A percentile compares a stretch with the other conserved stretches of the same genome.
Evolutionary conservation across 192 early-diverging fungal species (phyloP).

Genomic region (Lobosporangium transversale): DNA sequence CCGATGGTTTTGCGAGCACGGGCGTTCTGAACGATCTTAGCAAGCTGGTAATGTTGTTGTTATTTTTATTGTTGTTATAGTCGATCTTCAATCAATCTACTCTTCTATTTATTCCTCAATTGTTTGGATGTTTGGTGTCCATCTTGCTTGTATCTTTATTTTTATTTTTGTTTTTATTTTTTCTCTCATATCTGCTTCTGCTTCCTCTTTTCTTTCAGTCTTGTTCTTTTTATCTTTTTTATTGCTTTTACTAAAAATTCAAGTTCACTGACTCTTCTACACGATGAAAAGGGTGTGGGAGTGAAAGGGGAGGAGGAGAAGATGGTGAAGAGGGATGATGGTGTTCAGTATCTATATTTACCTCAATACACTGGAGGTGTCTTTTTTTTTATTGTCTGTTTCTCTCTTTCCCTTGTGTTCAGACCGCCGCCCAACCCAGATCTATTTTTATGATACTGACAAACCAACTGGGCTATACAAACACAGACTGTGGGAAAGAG

Average conservation of each 20-base stretch:
- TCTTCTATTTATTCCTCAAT: too few relatives aligned
- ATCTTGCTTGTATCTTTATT: not conserved
- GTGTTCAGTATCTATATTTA: slow-evolving; percentile 1
- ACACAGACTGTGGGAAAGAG: too few relatives aligned
- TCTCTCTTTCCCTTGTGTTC: slow-evolving; percentile 14
- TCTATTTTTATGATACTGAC: slow-evolving; percentile 20
- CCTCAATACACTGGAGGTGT: not conserved
- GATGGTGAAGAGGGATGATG: not conserved
- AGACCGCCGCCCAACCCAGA: slow-evolving; percentile 1
- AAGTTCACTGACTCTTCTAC: too few relatives aligned
- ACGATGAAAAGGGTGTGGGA: too few relatives aligned
- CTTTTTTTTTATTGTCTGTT: not conserved
- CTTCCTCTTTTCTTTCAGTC: not conserved
- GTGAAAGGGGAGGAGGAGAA: too few relatives aligned
- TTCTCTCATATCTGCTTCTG: not conserved
- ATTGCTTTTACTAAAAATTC: not conserved
- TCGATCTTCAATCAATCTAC: too few relatives aligned
- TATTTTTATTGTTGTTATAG: too few relatives aligned
- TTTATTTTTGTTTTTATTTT: not conserved
- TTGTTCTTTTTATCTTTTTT: not conserved
- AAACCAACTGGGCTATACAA: too few relatives aligned
- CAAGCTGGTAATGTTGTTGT: slow-evolving; percentile 35
- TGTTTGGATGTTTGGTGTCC: too few relatives aligned
- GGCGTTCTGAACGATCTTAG: slow-evolving; percentile 38
- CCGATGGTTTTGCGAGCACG: slow-evolving; percentile 22